A percentile compares a stretch with the other conserved stretches of the same genome.
phyloP scores from a whole-genome alignment of 1,139 yeast species.

The Pneumocystis canis region DNA sequence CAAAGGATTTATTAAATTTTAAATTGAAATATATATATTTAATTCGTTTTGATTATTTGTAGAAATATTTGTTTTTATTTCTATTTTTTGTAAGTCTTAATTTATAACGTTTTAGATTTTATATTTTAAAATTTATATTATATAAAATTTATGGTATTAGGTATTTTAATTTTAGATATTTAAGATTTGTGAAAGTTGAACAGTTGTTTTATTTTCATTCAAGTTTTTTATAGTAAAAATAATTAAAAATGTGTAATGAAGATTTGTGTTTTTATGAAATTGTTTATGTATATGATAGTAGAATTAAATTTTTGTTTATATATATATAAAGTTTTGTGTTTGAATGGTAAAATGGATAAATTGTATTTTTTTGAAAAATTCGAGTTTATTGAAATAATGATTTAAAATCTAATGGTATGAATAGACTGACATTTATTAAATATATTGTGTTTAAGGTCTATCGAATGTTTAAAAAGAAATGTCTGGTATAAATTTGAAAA shows the following conservation, averaged over 20 bases:
- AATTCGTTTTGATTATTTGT: not conserved
- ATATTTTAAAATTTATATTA: not conserved
- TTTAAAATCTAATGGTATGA: not conserved
- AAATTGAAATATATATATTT: not conserved
- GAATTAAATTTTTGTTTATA: not conserved
- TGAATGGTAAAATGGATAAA: not conserved
- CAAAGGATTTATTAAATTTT: slow-evolving; percentile 4
- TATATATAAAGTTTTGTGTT: no score
- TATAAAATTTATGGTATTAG: not conserved
- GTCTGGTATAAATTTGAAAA: slow-evolving; percentile 77
- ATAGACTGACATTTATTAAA: not conserved
- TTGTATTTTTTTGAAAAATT: not conserved
- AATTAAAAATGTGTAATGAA: not conserved
- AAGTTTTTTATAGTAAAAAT: not conserved
- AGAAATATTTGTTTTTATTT: not conserved
- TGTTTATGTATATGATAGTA: not conserved
- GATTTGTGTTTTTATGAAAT: not conserved
- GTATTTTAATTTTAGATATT: not conserved
- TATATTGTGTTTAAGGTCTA: not conserved
- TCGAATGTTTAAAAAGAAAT: slow-evolving; percentile 29
- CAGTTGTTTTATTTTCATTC: not conserved
- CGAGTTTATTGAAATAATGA: not conserved
- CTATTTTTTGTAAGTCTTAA: not conserved
- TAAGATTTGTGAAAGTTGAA: not conserved
- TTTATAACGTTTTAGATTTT: not conserved